Percentiles rank a stretch among this genome's conserved stretches.
Conservation (phyloP, 176 grass and related monocot species). For the Oryza rufipogon region DNA sequence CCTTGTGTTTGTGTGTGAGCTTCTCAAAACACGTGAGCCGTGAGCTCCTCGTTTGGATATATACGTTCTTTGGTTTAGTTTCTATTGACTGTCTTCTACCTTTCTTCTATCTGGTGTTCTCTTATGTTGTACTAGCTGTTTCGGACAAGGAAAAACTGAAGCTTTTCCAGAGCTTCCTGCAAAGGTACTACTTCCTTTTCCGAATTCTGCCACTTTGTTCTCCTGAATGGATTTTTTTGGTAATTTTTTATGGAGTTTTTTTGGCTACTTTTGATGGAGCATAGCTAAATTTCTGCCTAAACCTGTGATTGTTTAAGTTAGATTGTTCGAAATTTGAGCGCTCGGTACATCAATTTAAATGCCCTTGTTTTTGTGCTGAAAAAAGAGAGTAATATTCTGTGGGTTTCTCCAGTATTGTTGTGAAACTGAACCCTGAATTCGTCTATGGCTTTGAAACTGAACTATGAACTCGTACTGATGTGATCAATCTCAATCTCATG, state of each 20-base stretch:
- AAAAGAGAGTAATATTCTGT: not conserved
- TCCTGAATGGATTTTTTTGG: not conserved
- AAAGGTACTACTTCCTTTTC: slow-evolving; percentile 7
- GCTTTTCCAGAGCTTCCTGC: not conserved
- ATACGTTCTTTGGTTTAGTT: not conserved
- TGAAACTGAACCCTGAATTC: not conserved
- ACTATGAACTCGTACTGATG: not conserved
- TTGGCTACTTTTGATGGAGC: not conserved
- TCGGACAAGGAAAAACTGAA: not conserved
- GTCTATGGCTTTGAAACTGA: not conserved
- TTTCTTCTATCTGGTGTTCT: not conserved
- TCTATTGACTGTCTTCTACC: not conserved
- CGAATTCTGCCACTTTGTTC: too few relatives aligned
- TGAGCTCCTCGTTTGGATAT: not conserved
- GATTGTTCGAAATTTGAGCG: not conserved
- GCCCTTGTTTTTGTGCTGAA: not conserved
- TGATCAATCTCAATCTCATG: not conserved
- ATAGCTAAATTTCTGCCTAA: not conserved
- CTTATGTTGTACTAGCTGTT: not conserved
- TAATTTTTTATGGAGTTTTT: not conserved
- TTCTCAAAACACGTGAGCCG: not conserved
- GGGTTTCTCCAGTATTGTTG: not conserved
- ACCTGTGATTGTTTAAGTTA: not conserved
- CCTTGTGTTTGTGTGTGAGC: not conserved
- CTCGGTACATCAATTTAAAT: not conserved